Evolutionary conservation across 1,139 yeast species (phyloP).

Genomic region (Debaryomyces psychrophilus): DNA sequence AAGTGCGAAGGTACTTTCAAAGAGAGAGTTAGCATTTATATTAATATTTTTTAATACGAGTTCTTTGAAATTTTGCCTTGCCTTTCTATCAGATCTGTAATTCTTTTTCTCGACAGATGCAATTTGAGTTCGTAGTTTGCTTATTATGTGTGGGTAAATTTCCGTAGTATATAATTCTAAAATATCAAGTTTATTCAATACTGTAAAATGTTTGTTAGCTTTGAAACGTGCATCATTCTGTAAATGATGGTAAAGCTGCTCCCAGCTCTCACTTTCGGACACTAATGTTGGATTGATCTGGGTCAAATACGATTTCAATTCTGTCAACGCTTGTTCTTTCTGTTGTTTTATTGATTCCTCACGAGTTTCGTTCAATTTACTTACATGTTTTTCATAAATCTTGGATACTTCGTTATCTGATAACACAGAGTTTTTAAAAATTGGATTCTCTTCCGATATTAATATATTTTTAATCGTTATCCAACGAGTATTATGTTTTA

Average conservation of each 20-base stretch:
- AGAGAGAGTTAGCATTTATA: constrained; percentile 60
- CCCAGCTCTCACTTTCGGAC: constrained; percentile 45
- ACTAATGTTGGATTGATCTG: constrained; percentile 38
- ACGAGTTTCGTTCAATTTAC: constrained; percentile 41
- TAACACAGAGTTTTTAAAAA: constrained; percentile 64
- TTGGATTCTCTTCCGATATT: constrained; percentile 63
- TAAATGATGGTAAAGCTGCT: constrained; percentile 41
- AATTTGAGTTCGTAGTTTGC: constrained; percentile 39
- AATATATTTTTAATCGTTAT: constrained; percentile 46
- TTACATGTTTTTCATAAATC: constrained; percentile 55
- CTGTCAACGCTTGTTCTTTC: constrained; percentile 53
- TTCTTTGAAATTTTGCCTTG: constrained; percentile 60
- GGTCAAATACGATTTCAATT: constrained; percentile 52
- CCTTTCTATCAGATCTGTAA: constrained; percentile 61
- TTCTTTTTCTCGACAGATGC: constrained; percentile 41
- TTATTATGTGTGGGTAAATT: constrained; percentile 43
- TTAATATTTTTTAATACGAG: constrained; percentile 44
- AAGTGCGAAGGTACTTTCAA: constrained; percentile 57
- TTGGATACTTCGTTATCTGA: constrained; percentile 57
- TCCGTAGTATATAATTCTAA: constrained; percentile 55
- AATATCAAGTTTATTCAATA: constrained; percentile 61
- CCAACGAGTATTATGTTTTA: constrained; percentile 73
- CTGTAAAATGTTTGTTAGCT: constrained; percentile 59
- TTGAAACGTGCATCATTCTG: constrained; percentile 54
- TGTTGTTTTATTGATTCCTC: constrained; percentile 32